Evolutionary conservation across 2,329 filamentous ascomycete species (phyloP).

Genomic region (Penicillium sp.): DNA sequence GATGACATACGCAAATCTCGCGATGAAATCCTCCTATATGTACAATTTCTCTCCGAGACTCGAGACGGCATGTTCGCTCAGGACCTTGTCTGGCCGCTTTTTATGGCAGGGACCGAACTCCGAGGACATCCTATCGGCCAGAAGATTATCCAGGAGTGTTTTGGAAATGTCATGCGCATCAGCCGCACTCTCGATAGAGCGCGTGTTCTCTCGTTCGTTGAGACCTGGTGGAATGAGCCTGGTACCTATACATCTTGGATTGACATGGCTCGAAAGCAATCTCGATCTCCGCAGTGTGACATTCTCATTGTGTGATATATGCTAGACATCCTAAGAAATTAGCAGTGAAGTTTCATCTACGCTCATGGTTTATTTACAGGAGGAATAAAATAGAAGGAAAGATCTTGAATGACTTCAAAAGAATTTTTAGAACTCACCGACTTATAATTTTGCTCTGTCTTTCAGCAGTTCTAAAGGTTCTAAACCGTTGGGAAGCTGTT

Average conservation of each 20-base stretch:
- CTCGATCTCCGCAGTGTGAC: background rate
- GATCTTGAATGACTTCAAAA: background rate
- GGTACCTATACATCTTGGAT: conserved; percentile 12
- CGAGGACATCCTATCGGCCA: conserved; percentile 3
- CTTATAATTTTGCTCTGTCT: too few relatives aligned
- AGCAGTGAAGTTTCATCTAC: too few relatives aligned
- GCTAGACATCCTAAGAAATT: background rate
- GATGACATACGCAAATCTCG: conserved; percentile 2
- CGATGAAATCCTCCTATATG: conserved; percentile 11
- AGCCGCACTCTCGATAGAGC: conserved; percentile 9
- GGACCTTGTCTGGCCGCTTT: conserved; percentile 29
- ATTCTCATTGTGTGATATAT: conserved; percentile 11
- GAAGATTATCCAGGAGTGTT: background rate
- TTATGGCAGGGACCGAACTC: conserved; percentile 27
- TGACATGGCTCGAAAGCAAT: conserved; percentile 10
- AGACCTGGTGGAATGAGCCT: conserved; percentile 5
- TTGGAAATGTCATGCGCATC: conserved; percentile 10
- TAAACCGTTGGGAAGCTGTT: too few relatives aligned
- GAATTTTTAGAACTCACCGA: too few relatives aligned
- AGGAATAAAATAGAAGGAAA: background rate
- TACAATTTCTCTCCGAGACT: conserved; percentile 8
- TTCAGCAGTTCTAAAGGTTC: too few relatives aligned
- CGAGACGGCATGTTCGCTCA: conserved; percentile 19
- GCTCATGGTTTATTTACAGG: background rate
- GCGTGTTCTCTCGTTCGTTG: conserved; percentile 9